A percentile compares a stretch with the other conserved stretches of the same genome.
These are phyloP conservation scores for Trebouxia sp. DNA, from an alignment of 139 green algal species.

Conservation along the genomic window DNA sequence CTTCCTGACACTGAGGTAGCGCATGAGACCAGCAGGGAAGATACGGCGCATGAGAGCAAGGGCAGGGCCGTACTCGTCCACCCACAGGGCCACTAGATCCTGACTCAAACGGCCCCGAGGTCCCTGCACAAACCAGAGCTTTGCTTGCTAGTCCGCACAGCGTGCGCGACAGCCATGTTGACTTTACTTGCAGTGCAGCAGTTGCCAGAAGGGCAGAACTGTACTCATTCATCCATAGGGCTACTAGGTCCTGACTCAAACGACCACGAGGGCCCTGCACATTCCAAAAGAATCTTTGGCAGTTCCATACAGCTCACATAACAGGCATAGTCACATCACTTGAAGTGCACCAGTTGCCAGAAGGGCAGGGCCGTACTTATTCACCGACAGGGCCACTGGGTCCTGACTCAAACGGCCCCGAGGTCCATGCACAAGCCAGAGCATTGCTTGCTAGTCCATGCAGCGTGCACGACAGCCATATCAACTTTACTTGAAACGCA, in stretches of 20 bases:
- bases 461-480: background rate
- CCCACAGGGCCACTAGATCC: constrained; percentile 83
- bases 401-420: constrained; percentile 54
- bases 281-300: too few relatives aligned
- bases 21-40: constrained; percentile 78
- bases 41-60: constrained; percentile 67
- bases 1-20: constrained; percentile 59
- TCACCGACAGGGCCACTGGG: constrained; percentile 80
- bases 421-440: background rate
- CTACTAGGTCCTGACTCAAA: too few relatives aligned
- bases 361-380: constrained; percentile 75
- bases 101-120: constrained; percentile 43
- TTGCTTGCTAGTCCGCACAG: background rate
- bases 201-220: too few relatives aligned
- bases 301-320: too few relatives aligned
- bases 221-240: too few relatives aligned
- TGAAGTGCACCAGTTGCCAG: too few relatives aligned
- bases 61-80: constrained; percentile 74
- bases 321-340: too few relatives aligned
- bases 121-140: constrained; percentile 1
- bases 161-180: background rate
- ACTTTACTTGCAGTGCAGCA: too few relatives aligned
- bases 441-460: background rate
- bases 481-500: too few relatives aligned
- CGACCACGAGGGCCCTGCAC: too few relatives aligned